A percentile compares a stretch with the other conserved stretches of the same genome.
Conservation (phyloP, 1,284 basidiomycete species). For the Heterobasidion irregulare region DNA sequence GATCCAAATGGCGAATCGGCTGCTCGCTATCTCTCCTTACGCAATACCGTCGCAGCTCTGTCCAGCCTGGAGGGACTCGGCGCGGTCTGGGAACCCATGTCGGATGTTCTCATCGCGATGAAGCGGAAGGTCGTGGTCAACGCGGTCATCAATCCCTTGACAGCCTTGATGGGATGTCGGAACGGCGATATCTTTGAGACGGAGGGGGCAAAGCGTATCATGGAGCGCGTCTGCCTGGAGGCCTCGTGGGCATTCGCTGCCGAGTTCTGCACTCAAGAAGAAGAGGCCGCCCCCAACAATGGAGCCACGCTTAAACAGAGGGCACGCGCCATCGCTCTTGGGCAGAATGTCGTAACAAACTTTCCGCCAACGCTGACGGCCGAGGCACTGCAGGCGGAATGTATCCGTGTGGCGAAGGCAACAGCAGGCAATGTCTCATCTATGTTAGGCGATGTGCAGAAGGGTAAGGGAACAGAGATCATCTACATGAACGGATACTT, state of each 20-base stretch:
- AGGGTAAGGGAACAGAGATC: constrained; percentile 63
- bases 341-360: constrained; percentile 21
- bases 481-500: constrained; percentile 88
- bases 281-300: constrained; percentile 15
- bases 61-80: constrained; percentile 48
- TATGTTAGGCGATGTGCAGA: constrained; percentile 68
- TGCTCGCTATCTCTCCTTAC: constrained; percentile 49
- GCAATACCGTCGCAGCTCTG: constrained; percentile 63
- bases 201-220: constrained; percentile 32
- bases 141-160: constrained; percentile 82
- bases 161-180: constrained; percentile 72
- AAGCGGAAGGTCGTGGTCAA: constrained; percentile 85
- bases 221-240: constrained; percentile 46
- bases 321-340: not conserved
- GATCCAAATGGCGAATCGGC: constrained; percentile 11
- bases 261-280: constrained; percentile 28
- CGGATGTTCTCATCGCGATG: constrained; percentile 63
- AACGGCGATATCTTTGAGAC: constrained; percentile 69
- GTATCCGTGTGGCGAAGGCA: constrained; percentile 41
- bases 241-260: constrained; percentile 52
- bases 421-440: constrained; percentile 68
- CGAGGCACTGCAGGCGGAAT: constrained; percentile 37
- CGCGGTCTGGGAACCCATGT: constrained; percentile 62
- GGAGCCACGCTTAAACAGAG: constrained; percentile 13
- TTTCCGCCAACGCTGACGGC: constrained; percentile 34